Percentiles rank a stretch among this genome's conserved stretches.
phyloP scores from a whole-genome alignment of 2,329 filamentous ascomycete genomes.

The Incumbomyces lentus region DNA sequence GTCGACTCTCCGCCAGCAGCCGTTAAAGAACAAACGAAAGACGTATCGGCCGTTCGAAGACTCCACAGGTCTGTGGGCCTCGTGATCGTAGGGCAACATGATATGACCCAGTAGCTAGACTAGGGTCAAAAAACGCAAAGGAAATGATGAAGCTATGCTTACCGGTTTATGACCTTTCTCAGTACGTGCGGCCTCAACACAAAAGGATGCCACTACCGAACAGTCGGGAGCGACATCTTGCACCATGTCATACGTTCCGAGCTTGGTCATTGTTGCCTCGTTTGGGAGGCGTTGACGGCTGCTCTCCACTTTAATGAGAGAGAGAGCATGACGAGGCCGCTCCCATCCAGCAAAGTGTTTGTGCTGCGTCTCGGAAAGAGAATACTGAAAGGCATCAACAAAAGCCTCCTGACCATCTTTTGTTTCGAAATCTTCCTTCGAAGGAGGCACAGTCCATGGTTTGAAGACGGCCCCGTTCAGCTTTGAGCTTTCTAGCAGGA shows the following conservation, averaged over 20 bases:
- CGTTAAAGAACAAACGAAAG: constrained; percentile 90
- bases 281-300: constrained; percentile 8
- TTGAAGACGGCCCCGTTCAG: constrained; percentile 77
- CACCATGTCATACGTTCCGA: constrained; percentile 62
- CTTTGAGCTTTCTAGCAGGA: constrained; percentile 65
- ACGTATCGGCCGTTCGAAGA: constrained; percentile 83
- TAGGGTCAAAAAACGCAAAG: constrained; percentile 6
- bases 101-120: constrained; percentile 57
- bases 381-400: constrained; percentile 56
- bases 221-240: constrained; percentile 95
- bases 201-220: constrained; percentile 91
- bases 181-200: constrained; percentile 63
- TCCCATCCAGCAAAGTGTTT: constrained; percentile 77
- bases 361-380: constrained; percentile 63
- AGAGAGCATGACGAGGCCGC: constrained; percentile 59
- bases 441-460: constrained; percentile 63
- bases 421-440: constrained; percentile 50
- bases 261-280: constrained; percentile 45
- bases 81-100: constrained; percentile 63
- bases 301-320: constrained; percentile 22
- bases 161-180: constrained; percentile 61
- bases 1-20: constrained; percentile 73
- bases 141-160: constrained; percentile 20
- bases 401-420: constrained; percentile 45
- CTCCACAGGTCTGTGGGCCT: constrained; percentile 46